These are phyloP conservation scores for Datura wrightii DNA, from an alignment of 257 asterid genomes.

Conservation along the genomic window DNA sequence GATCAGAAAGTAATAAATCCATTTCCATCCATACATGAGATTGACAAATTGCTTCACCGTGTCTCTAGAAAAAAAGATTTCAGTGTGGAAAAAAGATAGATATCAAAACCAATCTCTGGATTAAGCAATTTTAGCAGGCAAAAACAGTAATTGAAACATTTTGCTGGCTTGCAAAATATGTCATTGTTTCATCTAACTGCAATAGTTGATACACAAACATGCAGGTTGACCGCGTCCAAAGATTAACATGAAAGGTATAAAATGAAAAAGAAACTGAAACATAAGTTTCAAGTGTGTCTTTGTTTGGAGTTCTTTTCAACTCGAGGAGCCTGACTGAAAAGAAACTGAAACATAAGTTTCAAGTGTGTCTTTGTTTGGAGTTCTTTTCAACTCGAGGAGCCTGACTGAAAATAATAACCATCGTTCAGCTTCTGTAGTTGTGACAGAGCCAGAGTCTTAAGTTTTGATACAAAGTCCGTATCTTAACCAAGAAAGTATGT, in stretches of 20 bases:
- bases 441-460: background rate
- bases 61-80: background rate
- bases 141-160: background rate
- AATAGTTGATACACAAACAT: background rate
- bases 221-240: background rate
- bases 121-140: slow-evolving; percentile 16
- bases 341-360: background rate
- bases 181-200: background rate
- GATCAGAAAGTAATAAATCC: background rate
- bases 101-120: background rate
- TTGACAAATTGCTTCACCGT: background rate
- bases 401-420: background rate
- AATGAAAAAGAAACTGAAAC: background rate
- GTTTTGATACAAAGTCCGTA: background rate
- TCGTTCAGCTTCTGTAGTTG: background rate
- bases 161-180: background rate
- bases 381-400: background rate
- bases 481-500: background rate
- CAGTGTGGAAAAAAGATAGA: background rate
- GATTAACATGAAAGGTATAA: background rate
- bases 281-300: background rate
- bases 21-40: background rate
- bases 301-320: background rate
- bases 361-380: background rate
- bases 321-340: background rate